A percentile compares a stretch with the other conserved stretches of the same genome.
Conservation (phyloP, 1,139 yeast genomes). For the Pichia sp. region DNA sequence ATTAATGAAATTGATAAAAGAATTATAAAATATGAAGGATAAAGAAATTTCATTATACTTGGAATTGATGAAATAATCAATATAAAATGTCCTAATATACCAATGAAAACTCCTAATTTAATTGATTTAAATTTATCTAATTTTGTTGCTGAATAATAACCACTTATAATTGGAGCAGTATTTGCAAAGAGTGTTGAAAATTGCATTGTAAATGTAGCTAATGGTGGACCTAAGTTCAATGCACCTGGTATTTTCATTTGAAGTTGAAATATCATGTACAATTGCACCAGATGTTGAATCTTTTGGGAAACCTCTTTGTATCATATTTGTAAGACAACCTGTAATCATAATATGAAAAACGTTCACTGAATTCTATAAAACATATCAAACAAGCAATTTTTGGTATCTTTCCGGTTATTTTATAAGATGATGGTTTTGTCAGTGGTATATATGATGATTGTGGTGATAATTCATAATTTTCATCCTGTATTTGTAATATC, state of each 20-base stretch:
- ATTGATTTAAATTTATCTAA: conserved; percentile 40
- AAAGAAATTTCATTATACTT: conserved; percentile 29
- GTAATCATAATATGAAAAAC: conserved; percentile 45
- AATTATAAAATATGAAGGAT: conserved; percentile 24
- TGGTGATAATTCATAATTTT: not conserved
- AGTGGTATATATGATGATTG: no score
- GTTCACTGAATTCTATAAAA: conserved; percentile 41
- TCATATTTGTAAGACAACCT: conserved; percentile 38
- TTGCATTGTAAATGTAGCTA: conserved; percentile 38
- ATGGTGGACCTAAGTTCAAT: conserved; percentile 35
- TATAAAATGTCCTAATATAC: conserved; percentile 36
- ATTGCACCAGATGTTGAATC: conserved; percentile 31
- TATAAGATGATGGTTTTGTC: not conserved
- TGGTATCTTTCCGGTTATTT: conserved; percentile 29
- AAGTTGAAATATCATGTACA: conserved; percentile 36
- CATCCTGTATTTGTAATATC: not conserved
- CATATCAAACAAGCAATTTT: conserved; percentile 37
- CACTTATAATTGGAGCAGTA: conserved; percentile 39
- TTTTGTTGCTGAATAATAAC: conserved; percentile 39
- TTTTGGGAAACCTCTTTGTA: conserved; percentile 42
- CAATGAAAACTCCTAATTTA: conserved; percentile 38
- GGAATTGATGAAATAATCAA: conserved; percentile 40
- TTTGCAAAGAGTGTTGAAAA: conserved; percentile 39
- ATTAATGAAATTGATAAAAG: conserved; percentile 35
- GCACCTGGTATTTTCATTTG: conserved; percentile 39